Evolutionary conservation across 1,139 yeast species (phyloP), one percentile per base, ranked within the genome.

Genomic region (Kodamaea ohmeri): DNA sequence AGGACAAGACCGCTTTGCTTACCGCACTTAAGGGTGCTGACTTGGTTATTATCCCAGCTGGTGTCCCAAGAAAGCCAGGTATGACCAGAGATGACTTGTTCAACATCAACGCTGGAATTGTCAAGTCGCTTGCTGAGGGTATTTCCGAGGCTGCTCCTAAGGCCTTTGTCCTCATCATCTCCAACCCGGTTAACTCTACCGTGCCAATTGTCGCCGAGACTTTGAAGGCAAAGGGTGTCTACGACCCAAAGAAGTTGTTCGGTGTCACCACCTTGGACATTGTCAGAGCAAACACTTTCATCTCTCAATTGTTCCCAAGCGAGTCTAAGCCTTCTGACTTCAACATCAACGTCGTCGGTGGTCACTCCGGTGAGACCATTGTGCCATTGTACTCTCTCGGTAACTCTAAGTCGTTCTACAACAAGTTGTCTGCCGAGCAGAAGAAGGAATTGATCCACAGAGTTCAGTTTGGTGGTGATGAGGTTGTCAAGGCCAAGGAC

Each of bases 11-110:
- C 42, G 97, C 95, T 38, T 76, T 92, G 58, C 77, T 80, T 53
- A 66, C 68, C 42, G 87, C 97, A 38, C 74, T 92, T 55, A 74
- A 79, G 49, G 92, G 79, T 49, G 75, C 96, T 37, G 94, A 92
- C 58, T 80, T 92, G 50, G 95, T 92, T 44, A 74, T 92, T 52
- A 90, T 92, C 65, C 97, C 98, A 56, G 98, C 98, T 43, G 98
- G 98, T 71, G 96, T 92, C 42, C 98, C 98, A 69, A 86, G 98
- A 76, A 92, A 92, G 76, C 97, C 97, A 50, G 97, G 97, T 61
- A 90, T 90, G 97, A 89, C 97, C 56, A 80, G 95, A 76, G 98
- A 92, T 64, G 98, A 92, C 62, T 78, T 92, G 61, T 92, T 92
- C 83, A 87, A 88, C 75, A 90, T 95, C 69, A 92, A 92, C 62